A percentile compares a stretch with the other conserved stretches of the same genome.
Evolutionary conservation across 2,329 filamentous ascomycete species (phyloP).

Genomic region (Cercospora beticola): DNA sequence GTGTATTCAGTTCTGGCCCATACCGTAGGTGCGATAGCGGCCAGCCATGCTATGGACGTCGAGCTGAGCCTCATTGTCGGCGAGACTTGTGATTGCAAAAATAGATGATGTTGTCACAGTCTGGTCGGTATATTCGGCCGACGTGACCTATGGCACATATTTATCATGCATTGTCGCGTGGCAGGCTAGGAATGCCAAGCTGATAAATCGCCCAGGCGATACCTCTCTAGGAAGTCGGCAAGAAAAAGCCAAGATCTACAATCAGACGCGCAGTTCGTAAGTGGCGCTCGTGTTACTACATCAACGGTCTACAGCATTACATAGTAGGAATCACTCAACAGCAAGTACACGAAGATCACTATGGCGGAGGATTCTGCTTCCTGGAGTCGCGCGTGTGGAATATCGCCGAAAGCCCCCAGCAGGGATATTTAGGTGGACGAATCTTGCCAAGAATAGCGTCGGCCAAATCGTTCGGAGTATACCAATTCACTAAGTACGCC

Average conservation of each 20-base stretch:
- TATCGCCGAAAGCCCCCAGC: neutral
- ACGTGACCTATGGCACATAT: slow-evolving; percentile 2
- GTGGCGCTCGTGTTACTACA: neutral
- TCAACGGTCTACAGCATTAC: neutral
- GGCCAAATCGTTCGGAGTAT: slow-evolving; percentile 1
- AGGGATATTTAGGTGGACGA: neutral
- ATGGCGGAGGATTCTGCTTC: neutral
- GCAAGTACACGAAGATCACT: neutral
- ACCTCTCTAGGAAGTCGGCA: slow-evolving; percentile 20
- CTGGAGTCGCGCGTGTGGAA: neutral
- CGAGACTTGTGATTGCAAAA: neutral
- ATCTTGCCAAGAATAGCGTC: neutral
- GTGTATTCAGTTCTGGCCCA: slow-evolving; percentile 23
- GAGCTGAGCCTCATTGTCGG: slow-evolving; percentile 5
- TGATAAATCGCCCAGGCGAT: slow-evolving; percentile 16
- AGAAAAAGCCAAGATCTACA: slow-evolving; percentile 20
- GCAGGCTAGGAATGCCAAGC: slow-evolving; percentile 17
- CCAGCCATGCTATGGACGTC: slow-evolving; percentile 2
- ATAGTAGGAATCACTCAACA: neutral
- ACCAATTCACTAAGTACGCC: neutral
- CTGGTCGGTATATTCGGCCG: slow-evolving; percentile 1
- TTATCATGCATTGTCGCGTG: slow-evolving; percentile 16
- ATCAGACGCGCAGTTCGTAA: neutral
- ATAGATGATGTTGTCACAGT: neutral
- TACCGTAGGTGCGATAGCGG: neutral